Conservation (phyloP, 805 yeast species). For the Blastobotrys americana region DNA sequence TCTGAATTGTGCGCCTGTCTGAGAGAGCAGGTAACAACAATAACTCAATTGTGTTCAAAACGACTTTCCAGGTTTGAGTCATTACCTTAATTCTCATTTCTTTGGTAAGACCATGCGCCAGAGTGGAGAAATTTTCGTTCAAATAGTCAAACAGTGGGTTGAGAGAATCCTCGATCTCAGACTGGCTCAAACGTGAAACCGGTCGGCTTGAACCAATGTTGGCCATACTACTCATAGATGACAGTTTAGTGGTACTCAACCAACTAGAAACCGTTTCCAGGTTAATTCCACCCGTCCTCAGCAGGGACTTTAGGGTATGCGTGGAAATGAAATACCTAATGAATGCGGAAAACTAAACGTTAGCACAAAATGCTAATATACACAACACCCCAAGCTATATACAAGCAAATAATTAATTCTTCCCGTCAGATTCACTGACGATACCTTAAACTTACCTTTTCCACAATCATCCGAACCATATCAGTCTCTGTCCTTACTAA, state of each 20-base stretch:
- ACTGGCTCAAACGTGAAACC: slow-evolving; percentile 16
- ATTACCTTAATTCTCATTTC: slow-evolving; percentile 56
- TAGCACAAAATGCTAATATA: background rate
- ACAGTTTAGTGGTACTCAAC: slow-evolving; percentile 25
- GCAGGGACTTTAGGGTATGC: slow-evolving; percentile 45
- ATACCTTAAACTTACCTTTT: slow-evolving; percentile 31
- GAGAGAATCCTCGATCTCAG: slow-evolving; percentile 54
- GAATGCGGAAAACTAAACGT: slow-evolving; percentile 44
- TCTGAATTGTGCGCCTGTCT: slow-evolving; percentile 30
- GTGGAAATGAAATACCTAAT: slow-evolving; percentile 53
- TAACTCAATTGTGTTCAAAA: slow-evolving; percentile 60
- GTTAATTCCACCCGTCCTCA: slow-evolving; percentile 23
- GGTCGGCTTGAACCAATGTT: slow-evolving; percentile 7
- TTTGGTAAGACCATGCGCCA: slow-evolving; percentile 52
- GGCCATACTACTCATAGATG: background rate
- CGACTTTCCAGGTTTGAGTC: slow-evolving; percentile 74
- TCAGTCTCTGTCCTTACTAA: slow-evolving; percentile 59
- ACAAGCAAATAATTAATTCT: too few relatives aligned
- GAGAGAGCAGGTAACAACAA: slow-evolving; percentile 65
- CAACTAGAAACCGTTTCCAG: slow-evolving; percentile 29
- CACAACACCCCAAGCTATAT: background rate
- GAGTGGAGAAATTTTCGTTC: slow-evolving; percentile 56
- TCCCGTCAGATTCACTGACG: background rate
- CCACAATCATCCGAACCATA: slow-evolving; percentile 61
- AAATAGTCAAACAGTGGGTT: slow-evolving; percentile 68